A percentile compares a stretch with the other conserved stretches of the same genome.
Conservation (phyloP, 352 stramenopile genomes). For the Pythium diclinum region DNA sequence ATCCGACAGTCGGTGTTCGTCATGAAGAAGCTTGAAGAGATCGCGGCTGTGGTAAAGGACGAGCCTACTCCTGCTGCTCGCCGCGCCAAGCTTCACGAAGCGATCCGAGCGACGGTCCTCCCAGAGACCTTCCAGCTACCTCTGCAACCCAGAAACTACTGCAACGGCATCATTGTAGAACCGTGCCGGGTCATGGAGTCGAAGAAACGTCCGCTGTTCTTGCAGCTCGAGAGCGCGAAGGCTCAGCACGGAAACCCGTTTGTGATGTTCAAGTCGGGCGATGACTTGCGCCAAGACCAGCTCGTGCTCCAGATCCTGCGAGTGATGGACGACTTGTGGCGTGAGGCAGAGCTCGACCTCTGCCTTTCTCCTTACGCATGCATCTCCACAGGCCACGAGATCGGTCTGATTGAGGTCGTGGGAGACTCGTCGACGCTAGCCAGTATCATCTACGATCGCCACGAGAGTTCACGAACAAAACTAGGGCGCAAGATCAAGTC, state of each 20-base stretch:
- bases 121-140: constrained; percentile 88
- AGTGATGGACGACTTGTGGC: constrained; percentile 91
- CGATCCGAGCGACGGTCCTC: constrained; percentile 51
- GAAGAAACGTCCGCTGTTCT: constrained; percentile 90
- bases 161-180: constrained; percentile 65
- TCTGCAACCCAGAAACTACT: constrained; percentile 81
- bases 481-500: constrained; percentile 62
- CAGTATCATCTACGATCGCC: constrained; percentile 78
- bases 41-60: constrained; percentile 64
- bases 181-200: constrained; percentile 92
- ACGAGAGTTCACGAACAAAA: constrained; percentile 58
- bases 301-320: constrained; percentile 90
- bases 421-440: constrained; percentile 84
- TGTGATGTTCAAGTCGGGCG: constrained; percentile 92
- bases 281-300: constrained; percentile 93
- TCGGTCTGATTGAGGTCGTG: constrained; percentile 91
- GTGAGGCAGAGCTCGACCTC: constrained; percentile 79
- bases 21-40: constrained; percentile 87
- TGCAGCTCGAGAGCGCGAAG: constrained; percentile 82
- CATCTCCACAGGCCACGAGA: constrained; percentile 81
- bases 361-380: constrained; percentile 85
- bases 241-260: constrained; percentile 51
- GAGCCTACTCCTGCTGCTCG: constrained; percentile 36
- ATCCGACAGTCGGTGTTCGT: constrained; percentile 91
- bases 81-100: constrained; percentile 54